These are phyloP conservation scores for Nemophila menziesii DNA, from an alignment of 257 asterid species.

Conservation along the genomic window DNA sequence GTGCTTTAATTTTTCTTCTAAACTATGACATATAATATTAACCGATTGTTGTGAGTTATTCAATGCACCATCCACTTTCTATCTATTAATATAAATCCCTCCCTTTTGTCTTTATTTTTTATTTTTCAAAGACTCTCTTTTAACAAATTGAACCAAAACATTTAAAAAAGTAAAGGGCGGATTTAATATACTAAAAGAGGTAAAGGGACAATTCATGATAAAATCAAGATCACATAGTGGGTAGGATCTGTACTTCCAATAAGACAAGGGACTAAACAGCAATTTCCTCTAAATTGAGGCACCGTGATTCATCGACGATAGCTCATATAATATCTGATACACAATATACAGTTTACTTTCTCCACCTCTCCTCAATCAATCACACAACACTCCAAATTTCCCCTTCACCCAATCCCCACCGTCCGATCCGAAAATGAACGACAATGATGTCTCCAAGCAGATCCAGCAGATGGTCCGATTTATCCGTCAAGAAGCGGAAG, in stretches of 20 bases:
- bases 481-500: conserved; percentile 98
- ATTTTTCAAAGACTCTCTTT: no score
- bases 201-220: no score
- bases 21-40: no score
- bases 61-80: no score
- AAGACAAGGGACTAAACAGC: background rate
- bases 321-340: background rate
- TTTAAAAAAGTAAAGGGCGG: no score
- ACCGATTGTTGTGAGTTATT: no score
- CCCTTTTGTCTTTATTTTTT: no score
- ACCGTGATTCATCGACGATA: background rate
- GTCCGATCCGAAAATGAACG: conserved; percentile 53
- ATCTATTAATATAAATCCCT: no score
- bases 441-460: conserved; percentile 89
- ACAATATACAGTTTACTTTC: background rate
- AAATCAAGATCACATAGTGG: background rate
- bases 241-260: background rate
- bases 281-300: background rate
- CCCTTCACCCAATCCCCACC: conserved; percentile 8
- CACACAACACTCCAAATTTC: background rate
- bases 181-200: no score
- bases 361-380: background rate
- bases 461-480: conserved; percentile 99
- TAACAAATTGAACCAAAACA: no score
- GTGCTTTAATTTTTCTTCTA: no score